Base-by-base conservation (phyloP, 192 early-diverging fungal species). In the Coemansia sp. region DNA sequence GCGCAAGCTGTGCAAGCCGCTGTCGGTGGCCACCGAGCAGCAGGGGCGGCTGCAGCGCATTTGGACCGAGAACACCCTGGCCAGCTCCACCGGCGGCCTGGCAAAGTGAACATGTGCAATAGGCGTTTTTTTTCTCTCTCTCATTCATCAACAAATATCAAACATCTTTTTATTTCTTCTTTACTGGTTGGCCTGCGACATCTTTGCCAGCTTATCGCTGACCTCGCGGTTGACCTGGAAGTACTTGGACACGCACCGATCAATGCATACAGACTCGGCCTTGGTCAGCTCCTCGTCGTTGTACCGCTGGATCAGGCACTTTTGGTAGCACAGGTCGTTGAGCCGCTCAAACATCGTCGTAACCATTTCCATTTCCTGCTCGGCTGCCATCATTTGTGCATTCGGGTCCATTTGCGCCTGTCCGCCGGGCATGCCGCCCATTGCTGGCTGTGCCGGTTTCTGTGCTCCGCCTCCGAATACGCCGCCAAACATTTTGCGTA, bases 241-340 rank as follows among this genome's bases (percentile, higher is more conserved):
- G 73, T 88, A 95, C 80, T 95, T 95, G 27, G 86, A 71, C 6
- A 91, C 90, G 52, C 93, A 95, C 42, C 93, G 88, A 67, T 95
- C 93, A 35, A 90, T 82, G 69, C 93, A 95, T 23, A 93, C 90
- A 8, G 87, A 85, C 77, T 95, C 93, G 54, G 92, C 93, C 77
- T 95, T 95, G 64, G 90, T 91, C 58, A 95, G 79, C 50, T 91
- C 88, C 44, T 75, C 81, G 58, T 94, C 92, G 56, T 77, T 81
- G 62, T 95, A 95, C 35, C 83, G 83, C 65, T 82, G 74, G 21
- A 90, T 85, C 51, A 95, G 86, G 71, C 93, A 95, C 65, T 95
- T 95, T 30, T 84, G 74, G 69, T 88, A 84, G 82, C 93, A 95
- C n/a, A 86, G 73, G 29, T 88, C 84, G 42, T 83, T 78, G 48